These are phyloP conservation scores for Geopyxis carbonaria DNA, from an alignment of 495 filamentous ascomycete genomes.

Conservation along the genomic window DNA sequence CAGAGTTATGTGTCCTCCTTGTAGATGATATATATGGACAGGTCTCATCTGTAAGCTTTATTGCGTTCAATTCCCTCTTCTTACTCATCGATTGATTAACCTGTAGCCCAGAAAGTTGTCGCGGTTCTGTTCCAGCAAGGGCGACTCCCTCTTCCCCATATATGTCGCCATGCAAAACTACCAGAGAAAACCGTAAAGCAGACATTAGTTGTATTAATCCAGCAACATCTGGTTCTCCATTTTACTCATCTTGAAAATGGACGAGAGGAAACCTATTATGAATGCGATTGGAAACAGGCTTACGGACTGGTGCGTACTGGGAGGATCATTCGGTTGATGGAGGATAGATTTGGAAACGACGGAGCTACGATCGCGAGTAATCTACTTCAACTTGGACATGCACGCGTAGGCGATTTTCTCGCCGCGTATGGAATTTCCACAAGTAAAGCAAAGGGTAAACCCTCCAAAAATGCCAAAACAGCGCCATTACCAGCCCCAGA, in stretches of 20 bases:
- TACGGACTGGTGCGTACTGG: conserved; percentile 67
- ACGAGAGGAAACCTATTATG: conserved; percentile 46
- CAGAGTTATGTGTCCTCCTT: conserved; percentile 78
- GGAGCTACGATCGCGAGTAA: conserved; percentile 52
- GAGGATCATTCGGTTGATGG: conserved; percentile 60
- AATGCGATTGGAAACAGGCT: conserved; percentile 39
- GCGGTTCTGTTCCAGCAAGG: conserved; percentile 59
- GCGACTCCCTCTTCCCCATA: conserved; percentile 48
- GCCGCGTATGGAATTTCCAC: conserved; percentile 18
- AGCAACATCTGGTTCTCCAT: conserved; percentile 72
- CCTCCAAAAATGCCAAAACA: background rate
- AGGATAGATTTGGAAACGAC: conserved; percentile 46
- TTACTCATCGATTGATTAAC: conserved; percentile 24
- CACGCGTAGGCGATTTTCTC: conserved; percentile 49
- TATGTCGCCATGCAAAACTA: conserved; percentile 51
- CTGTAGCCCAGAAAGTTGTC: conserved; percentile 39
- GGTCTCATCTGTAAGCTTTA: conserved; percentile 60
- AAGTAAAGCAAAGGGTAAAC: conserved; percentile 6
- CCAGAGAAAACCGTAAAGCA: conserved; percentile 51
- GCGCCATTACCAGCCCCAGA: too few relatives aligned
- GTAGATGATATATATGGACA: conserved; percentile 78
- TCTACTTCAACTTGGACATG: conserved; percentile 61
- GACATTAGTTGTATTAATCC: conserved; percentile 66
- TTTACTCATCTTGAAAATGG: conserved; percentile 44
- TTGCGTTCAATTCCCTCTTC: background rate